phyloP scores from a whole-genome alignment of 2,329 filamentous ascomycete genomes.

The Coleophoma crateriformis region DNA sequence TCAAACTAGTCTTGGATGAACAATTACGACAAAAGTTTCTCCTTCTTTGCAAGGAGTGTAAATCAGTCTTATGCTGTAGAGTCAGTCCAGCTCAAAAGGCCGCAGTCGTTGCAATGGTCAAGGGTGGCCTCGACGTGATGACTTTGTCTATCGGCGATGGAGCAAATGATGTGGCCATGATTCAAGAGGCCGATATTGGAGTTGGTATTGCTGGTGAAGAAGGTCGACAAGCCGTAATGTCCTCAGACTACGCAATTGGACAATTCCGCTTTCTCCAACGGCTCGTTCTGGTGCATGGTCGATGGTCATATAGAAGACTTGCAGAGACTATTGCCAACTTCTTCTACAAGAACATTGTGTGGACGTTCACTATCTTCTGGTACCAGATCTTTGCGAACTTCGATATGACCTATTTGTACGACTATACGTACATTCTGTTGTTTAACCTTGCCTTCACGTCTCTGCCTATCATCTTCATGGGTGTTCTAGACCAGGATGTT shows the following conservation, averaged over 20 bases:
- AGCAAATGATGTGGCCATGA: slow-evolving; percentile 96
- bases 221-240: slow-evolving; percentile 91
- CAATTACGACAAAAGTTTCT: slow-evolving; percentile 85
- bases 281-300: slow-evolving; percentile 81
- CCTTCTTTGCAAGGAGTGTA: slow-evolving; percentile 93
- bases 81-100: slow-evolving; percentile 97
- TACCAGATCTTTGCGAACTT: slow-evolving; percentile 94
- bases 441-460: slow-evolving; percentile 98
- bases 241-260: slow-evolving; percentile 90
- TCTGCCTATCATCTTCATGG: slow-evolving; percentile 89
- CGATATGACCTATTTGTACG: slow-evolving; percentile 94
- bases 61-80: slow-evolving; percentile 92
- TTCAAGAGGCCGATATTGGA: slow-evolving; percentile 94
- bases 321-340: slow-evolving; percentile 96
- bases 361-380: slow-evolving; percentile 96
- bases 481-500: slow-evolving; percentile 94
- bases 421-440: slow-evolving; percentile 95
- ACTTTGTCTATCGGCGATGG: slow-evolving; percentile 90
- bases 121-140: slow-evolving; percentile 91
- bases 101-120: slow-evolving; percentile 93
- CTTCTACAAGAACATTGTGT: slow-evolving; percentile 99
- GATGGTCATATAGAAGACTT: slow-evolving; percentile 93
- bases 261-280: slow-evolving; percentile 87
- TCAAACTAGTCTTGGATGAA: slow-evolving; percentile 82
- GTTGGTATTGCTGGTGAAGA: slow-evolving; percentile 93